Evolutionary conservation across 2,329 filamentous ascomycete species (phyloP), one percentile per base, ranked within the genome.

Genomic region (Fusarium sulawesiense): DNA sequence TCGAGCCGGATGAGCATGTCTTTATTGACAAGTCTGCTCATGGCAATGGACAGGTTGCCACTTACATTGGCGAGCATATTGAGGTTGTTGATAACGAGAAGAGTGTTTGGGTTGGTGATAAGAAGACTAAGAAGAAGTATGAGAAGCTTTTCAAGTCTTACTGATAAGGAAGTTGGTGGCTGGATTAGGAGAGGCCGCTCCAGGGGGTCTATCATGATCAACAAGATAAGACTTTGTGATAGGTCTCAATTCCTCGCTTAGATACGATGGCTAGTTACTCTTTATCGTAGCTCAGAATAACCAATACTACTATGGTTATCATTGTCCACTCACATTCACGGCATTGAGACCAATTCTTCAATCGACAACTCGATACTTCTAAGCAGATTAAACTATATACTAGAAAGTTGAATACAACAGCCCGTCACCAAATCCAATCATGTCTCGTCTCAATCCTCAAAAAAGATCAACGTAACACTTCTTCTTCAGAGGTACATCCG

Each of bases 21-120:
- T 77, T 78, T 9, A 76, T 78, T 14, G 76, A 78, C 18, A 77
- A 77, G 58, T 42, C 56, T 6, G 75, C 76, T 21, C 67, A 72
- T 40, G 72, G 73, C 4, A 58, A 55, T 7, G 76, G 76, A 1
- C 76, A 76, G 74, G 76, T 78, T 1, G 76, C 76, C 1, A 76
- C 71, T 0, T 77, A 69, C 14, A 56, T 76, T 13, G 76, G 76
- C 4, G 60, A 55, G 14, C 56, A 76, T 12, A 51, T 78, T 4
- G 75, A 76, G 53, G 73, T 70, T 4, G 68, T 78, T 1, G 66
- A 77, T 13, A 45, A 51, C 25, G 64, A 44, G 0, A 61, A 56
- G n/a, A 73, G 73, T 60, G 69, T 76, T 6, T 78, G 76, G 75
- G 45, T 68, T 4, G 76, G 75, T 0, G 66, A 72, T 10, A 53